Percentiles rank a stretch among this genome's conserved stretches.
Conservation (phyloP, 768 basidiomycete genomes). For the Lactarius pseudohatsudake region DNA sequence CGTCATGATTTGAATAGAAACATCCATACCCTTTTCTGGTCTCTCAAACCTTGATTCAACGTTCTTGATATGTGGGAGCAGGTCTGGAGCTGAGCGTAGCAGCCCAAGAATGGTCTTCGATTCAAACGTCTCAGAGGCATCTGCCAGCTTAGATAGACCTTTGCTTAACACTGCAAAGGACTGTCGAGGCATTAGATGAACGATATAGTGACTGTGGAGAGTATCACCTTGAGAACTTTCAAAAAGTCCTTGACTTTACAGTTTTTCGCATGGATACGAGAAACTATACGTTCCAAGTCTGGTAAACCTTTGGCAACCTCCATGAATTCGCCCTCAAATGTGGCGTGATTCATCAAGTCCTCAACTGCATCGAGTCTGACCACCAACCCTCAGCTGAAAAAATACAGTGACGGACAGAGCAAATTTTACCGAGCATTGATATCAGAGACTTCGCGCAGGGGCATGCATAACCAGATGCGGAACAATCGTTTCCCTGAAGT, state of each 20-base stretch:
- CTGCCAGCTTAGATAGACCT: slow-evolving; percentile 61
- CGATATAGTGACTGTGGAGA: background rate
- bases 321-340: slow-evolving; percentile 74
- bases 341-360: slow-evolving; percentile 79
- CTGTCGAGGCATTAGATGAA: slow-evolving; percentile 38
- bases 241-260: slow-evolving; percentile 86
- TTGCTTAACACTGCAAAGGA: slow-evolving; percentile 72
- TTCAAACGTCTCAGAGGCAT: slow-evolving; percentile 69
- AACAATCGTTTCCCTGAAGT: slow-evolving; percentile 85
- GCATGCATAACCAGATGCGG: slow-evolving; percentile 95
- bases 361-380: slow-evolving; percentile 89
- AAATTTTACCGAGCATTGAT: slow-evolving; percentile 80
- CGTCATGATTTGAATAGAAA: background rate
- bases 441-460: slow-evolving; percentile 73
- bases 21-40: slow-evolving; percentile 56
- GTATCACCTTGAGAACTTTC: slow-evolving; percentile 68
- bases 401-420: background rate
- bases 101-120: slow-evolving; percentile 75
- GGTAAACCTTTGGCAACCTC: slow-evolving; percentile 79
- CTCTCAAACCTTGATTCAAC: slow-evolving; percentile 69
- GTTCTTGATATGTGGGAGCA: slow-evolving; percentile 66
- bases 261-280: slow-evolving; percentile 91
- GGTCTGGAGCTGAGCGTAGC: slow-evolving; percentile 78
- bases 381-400: background rate
- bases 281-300: slow-evolving; percentile 91